Percentiles rank a stretch among this genome's conserved stretches.
Conservation (phyloP, 2,329 filamentous ascomycete species). For the Chrysosporium keratinophilum region DNA sequence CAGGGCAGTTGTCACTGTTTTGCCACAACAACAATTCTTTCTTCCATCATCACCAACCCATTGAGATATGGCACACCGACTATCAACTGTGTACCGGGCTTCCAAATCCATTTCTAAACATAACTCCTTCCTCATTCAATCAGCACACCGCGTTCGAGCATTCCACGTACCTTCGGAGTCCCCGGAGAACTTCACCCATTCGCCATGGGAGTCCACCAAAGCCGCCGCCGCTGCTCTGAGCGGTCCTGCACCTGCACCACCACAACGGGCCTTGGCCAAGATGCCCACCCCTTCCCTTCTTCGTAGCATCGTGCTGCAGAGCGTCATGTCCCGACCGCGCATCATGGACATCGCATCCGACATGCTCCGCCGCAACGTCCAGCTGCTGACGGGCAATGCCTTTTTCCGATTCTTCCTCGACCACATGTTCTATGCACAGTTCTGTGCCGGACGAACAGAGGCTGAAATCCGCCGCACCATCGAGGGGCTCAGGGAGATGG, state of each 20-base stretch:
- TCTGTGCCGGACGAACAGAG: constrained; percentile 45
- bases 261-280: constrained; percentile 12
- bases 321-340: constrained; percentile 16
- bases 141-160: background rate
- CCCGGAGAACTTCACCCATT: constrained; percentile 7
- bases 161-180: constrained; percentile 11
- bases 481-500: constrained; percentile 38
- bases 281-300: constrained; percentile 15
- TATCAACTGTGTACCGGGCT: constrained; percentile 5
- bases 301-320: constrained; percentile 16
- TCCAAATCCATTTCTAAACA: background rate
- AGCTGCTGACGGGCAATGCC: constrained; percentile 14
- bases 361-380: constrained; percentile 15
- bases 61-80: constrained; percentile 11
- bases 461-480: constrained; percentile 40
- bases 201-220: constrained; percentile 10
- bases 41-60: background rate
- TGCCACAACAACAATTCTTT: background rate
- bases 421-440: constrained; percentile 46
- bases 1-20: background rate
- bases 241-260: constrained; percentile 2
- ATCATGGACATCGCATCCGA: constrained; percentile 16
- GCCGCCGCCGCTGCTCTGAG: background rate
- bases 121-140: background rate
- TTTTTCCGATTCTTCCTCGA: constrained; percentile 15